These are phyloP conservation scores for Begonia peltatifolia DNA, from an alignment of 306 rosid genomes.

Conservation along the genomic window DNA sequence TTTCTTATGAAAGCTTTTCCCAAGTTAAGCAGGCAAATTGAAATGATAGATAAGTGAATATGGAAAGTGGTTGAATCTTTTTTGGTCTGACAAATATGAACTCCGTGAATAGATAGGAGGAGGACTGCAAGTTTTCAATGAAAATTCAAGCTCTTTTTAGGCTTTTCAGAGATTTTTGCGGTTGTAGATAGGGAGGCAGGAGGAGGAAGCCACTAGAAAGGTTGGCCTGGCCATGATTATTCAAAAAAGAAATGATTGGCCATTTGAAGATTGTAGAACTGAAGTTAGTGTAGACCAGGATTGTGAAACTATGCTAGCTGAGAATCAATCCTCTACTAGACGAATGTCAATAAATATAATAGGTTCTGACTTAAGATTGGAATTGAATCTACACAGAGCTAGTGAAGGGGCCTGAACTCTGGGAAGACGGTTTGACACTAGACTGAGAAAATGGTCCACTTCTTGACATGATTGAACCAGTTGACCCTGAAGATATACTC, in stretches of 20 bases:
- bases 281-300: neutral
- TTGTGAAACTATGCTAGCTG: too few species aligned
- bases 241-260: neutral
- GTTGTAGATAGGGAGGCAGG: too few species aligned
- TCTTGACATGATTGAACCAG: conserved; percentile 54
- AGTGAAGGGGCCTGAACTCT: conserved; percentile 25
- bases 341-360: conserved; percentile 21
- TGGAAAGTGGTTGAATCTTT: too few species aligned
- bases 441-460: conserved; percentile 20
- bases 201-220: too few species aligned
- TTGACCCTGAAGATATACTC: conserved; percentile 55
- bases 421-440: conserved; percentile 23
- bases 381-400: conserved; percentile 7
- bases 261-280: neutral
- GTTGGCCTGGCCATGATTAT: neutral
- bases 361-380: conserved; percentile 27
- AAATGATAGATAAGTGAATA: too few species aligned
- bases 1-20: too few species aligned
- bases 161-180: too few species aligned
- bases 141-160: too few species aligned
- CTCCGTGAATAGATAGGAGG: too few species aligned
- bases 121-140: too few species aligned
- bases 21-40: too few species aligned
- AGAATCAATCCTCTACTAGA: neutral
- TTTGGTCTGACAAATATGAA: too few species aligned